A percentile compares a stretch with the other conserved stretches of the same genome.
Evolutionary conservation across 495 filamentous ascomycete genomes (phyloP).

Genomic region (Tirmania nivea): DNA sequence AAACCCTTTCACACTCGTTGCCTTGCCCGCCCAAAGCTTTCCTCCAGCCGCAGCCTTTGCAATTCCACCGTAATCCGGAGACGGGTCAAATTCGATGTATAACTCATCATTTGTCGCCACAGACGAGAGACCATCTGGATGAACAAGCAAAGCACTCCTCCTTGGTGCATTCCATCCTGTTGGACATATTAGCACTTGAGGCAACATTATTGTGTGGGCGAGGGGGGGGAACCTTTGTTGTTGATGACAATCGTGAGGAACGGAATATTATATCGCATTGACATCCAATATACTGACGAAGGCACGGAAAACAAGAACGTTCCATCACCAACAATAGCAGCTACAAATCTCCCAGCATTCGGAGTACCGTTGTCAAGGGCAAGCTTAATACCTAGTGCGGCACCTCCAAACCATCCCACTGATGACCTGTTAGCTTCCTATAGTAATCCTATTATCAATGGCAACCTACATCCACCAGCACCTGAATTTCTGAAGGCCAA

Average conservation of each 20-base stretch:
- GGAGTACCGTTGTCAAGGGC: slow-evolving; percentile 40
- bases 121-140: slow-evolving; percentile 59
- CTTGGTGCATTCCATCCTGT: slow-evolving; percentile 70
- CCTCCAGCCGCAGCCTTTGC: slow-evolving; percentile 75
- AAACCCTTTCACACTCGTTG: slow-evolving; percentile 39
- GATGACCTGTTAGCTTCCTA: background rate
- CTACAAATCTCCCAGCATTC: slow-evolving; percentile 55
- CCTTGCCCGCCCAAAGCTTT: slow-evolving; percentile 38
- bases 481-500: slow-evolving; percentile 43
- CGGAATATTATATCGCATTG: slow-evolving; percentile 65
- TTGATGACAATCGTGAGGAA: slow-evolving; percentile 81
- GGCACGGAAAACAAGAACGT: slow-evolving; percentile 80
- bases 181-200: slow-evolving; percentile 3
- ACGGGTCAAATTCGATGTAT: slow-evolving; percentile 71
- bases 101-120: slow-evolving; percentile 65
- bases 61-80: slow-evolving; percentile 76
- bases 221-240: slow-evolving; percentile 44
- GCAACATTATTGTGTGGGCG: background rate
- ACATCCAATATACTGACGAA: slow-evolving; percentile 83
- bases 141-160: slow-evolving; percentile 54
- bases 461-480: slow-evolving; percentile 42
- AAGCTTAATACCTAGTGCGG: slow-evolving; percentile 68
- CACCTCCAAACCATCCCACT: slow-evolving; percentile 86
- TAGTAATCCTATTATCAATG: background rate
- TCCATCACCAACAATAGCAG: slow-evolving; percentile 82